Evolutionary conservation across 2,329 filamentous ascomycete genomes (phyloP).

Genomic region (Epicoccum nigrum): DNA sequence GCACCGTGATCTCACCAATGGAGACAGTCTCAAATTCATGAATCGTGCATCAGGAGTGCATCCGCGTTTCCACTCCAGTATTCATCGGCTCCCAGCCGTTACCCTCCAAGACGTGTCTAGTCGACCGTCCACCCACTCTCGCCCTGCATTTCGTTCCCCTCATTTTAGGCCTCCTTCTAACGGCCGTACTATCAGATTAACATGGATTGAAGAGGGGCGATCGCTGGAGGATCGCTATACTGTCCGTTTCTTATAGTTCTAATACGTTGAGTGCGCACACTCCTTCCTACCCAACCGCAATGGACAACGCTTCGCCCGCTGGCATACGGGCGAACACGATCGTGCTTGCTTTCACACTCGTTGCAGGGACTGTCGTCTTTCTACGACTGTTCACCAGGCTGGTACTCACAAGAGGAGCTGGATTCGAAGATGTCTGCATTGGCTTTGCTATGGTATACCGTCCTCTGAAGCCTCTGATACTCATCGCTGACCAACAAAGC

Average conservation of each 20-base stretch:
- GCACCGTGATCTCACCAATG: constrained; percentile 21
- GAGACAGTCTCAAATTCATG: neutral
- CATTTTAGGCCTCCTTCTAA: constrained; percentile 2
- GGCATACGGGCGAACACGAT: constrained; percentile 40
- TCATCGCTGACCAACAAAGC: constrained; percentile 24
- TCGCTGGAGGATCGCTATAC: constrained; percentile 16
- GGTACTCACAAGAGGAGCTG: constrained; percentile 31
- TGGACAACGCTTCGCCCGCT: constrained; percentile 33
- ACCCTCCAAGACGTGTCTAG: constrained; percentile 12
- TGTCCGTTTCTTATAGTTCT: constrained; percentile 4
- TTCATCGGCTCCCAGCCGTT: neutral
- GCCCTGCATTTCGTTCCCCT: constrained; percentile 8
- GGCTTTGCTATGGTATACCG: constrained; percentile 40
- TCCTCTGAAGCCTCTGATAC: too few relatives aligned
- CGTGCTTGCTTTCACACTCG: constrained; percentile 39
- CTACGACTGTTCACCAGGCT: constrained; percentile 40
- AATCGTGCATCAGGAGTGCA: constrained; percentile 13
- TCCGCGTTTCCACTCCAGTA: constrained; percentile 5
- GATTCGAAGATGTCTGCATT: constrained; percentile 40
- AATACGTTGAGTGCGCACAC: constrained; percentile 10
- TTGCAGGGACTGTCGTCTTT: constrained; percentile 38
- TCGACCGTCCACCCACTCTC: constrained; percentile 3
- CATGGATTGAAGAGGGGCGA: constrained; percentile 18
- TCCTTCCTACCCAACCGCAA: constrained; percentile 6
- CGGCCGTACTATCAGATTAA: neutral